Conservation (phyloP, 192 early-diverging fungal genomes). For the Dimargaris xerosporica region DNA sequence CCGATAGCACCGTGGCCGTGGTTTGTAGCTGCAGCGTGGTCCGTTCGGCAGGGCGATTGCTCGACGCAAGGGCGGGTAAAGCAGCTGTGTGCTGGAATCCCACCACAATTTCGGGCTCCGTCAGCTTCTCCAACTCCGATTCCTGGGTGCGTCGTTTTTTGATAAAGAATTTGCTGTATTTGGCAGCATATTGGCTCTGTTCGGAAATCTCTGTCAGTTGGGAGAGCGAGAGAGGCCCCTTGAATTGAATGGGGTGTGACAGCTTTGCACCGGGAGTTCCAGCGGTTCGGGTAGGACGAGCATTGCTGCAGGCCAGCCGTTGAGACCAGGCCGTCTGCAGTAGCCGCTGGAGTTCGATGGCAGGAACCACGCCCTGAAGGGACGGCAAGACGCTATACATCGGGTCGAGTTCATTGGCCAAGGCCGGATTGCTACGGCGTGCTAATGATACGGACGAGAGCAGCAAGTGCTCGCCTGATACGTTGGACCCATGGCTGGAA, state of each 20-base stretch:
- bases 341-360: not conserved
- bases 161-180: not conserved
- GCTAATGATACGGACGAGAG: too few species aligned
- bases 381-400: not conserved
- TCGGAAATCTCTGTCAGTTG: slow-evolving; percentile 9
- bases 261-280: not conserved
- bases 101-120: slow-evolving; percentile 1
- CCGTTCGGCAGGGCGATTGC: not conserved
- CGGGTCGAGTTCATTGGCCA: not conserved
- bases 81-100: not conserved
- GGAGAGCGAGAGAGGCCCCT: not conserved
- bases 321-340: too few species aligned
- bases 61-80: not conserved
- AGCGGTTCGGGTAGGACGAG: not conserved
- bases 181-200: not conserved
- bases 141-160: slow-evolving; percentile 3
- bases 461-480: too few species aligned
- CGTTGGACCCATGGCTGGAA: too few species aligned
- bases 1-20: not conserved
- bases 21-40: not conserved
- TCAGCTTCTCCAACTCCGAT: not conserved
- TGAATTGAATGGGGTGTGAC: not conserved
- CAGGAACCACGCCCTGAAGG: not conserved
- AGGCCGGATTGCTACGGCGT: not conserved
- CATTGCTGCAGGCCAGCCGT: too few species aligned